Percentiles rank a stretch among this genome's conserved stretches.
These are phyloP conservation scores for Blastocystis sp. DNA, from an alignment of 352 stramenopile genomes.

Conservation along the genomic window DNA sequence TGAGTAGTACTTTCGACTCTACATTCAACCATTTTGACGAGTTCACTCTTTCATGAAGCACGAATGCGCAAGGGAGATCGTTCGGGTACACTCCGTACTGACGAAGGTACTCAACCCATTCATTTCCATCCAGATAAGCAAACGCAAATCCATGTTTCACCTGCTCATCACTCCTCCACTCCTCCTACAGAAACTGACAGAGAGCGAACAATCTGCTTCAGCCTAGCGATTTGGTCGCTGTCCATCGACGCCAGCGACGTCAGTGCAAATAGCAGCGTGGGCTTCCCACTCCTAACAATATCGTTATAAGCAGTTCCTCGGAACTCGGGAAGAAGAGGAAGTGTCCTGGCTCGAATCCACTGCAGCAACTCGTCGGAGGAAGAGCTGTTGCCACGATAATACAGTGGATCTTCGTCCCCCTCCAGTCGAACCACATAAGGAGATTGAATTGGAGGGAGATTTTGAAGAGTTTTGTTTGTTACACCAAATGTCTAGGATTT, in stretches of 20 bases:
- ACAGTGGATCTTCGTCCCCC: neutral
- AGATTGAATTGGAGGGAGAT: neutral
- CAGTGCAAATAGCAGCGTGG: neutral
- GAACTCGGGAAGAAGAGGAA: slow-evolving; percentile 14
- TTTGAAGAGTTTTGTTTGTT: neutral
- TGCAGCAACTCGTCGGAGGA: neutral
- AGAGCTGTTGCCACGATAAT: neutral
- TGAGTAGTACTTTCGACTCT: slow-evolving; percentile 6
- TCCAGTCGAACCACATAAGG: slow-evolving; percentile 12
- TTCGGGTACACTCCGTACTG: neutral
- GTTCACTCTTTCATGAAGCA: neutral
- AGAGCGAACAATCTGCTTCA: slow-evolving; percentile 27
- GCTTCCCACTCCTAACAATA: slow-evolving; percentile 35
- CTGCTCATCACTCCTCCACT: neutral
- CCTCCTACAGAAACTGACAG: neutral
- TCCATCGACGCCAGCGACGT: neutral
- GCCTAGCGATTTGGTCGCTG: neutral
- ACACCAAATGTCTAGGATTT: slow-evolving; percentile 15
- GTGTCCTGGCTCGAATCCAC: slow-evolving; percentile 5
- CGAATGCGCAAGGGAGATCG: neutral
- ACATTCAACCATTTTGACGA: neutral
- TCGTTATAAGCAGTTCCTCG: slow-evolving; percentile 1
- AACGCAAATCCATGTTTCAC: neutral
- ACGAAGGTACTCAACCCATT: neutral
- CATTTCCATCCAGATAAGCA: slow-evolving; percentile 34